phyloP scores from a whole-genome alignment of 2,329 filamentous ascomycete species.

The Verticillium klebahnii region DNA sequence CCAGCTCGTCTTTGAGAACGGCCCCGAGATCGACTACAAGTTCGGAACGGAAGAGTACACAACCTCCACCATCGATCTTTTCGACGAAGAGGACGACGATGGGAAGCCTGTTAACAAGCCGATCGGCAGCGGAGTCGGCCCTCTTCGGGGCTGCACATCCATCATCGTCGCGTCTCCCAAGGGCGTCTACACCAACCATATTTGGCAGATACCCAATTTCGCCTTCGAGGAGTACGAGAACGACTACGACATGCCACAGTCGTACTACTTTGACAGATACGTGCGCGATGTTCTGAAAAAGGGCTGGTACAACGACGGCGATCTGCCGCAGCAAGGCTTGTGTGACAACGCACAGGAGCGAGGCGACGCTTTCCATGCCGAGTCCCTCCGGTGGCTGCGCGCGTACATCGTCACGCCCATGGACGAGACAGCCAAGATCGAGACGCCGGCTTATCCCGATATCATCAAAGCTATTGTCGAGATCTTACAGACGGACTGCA shows the following conservation, averaged over 20 bases:
- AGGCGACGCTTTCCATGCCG: neutral
- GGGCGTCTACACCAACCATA: conserved; percentile 9
- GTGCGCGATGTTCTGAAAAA: conserved; percentile 1
- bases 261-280: conserved; percentile 4
- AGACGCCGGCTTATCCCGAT: neutral
- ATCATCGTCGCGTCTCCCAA: conserved; percentile 8
- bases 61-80: neutral
- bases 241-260: neutral
- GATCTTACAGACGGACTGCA: neutral
- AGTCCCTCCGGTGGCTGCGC: neutral
- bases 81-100: neutral
- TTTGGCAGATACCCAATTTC: conserved; percentile 12
- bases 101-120: neutral
- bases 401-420: neutral
- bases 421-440: neutral
- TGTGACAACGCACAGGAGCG: neutral
- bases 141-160: conserved; percentile 11
- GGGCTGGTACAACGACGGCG: neutral
- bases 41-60: neutral
- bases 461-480: neutral
- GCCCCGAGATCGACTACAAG: neutral
- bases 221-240: neutral
- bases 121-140: conserved; percentile 6
- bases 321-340: neutral
- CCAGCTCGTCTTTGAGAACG: neutral